Evolutionary conservation across 192 early-diverging fungal genomes (phyloP).

Genomic region (Coemansia sp.): DNA sequence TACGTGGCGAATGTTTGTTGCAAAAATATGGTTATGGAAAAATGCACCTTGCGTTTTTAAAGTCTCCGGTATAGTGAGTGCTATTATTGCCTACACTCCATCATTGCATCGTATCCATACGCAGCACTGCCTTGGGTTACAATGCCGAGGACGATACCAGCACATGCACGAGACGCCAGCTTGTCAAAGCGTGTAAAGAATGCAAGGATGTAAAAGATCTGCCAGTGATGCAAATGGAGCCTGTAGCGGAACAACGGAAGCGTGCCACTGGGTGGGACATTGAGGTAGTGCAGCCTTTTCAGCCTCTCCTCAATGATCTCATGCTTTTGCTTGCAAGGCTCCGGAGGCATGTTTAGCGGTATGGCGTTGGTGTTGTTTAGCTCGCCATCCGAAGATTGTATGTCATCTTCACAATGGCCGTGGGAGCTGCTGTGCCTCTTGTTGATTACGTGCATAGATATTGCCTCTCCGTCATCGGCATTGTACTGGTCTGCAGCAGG

Average conservation of each 20-base stretch:
- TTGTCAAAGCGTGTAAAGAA: conserved; percentile 78
- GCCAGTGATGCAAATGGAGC: conserved; percentile 83
- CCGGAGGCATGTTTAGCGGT: conserved; percentile 26
- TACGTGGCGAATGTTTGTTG: too few relatives aligned
- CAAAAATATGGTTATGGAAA: neutral
- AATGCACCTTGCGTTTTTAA: too few relatives aligned
- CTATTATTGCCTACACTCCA: conserved; percentile 31
- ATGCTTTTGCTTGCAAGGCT: conserved; percentile 13
- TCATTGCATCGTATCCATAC: conserved; percentile 59
- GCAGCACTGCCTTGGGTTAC: conserved; percentile 71
- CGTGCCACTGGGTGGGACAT: conserved; percentile 14
- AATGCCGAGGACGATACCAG: conserved; percentile 70
- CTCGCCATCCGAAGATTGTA: neutral
- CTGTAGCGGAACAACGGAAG: conserved; percentile 26
- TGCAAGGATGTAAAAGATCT: conserved; percentile 76
- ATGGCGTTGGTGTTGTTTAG: neutral
- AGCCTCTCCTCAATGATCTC: conserved; percentile 23
- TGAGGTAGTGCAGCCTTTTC: conserved; percentile 29
- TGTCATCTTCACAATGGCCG: neutral
- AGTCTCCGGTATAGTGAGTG: too few relatives aligned
- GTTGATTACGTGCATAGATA: neutral
- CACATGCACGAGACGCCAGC: conserved; percentile 66
- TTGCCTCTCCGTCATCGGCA: neutral
- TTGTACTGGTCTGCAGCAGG: neutral
- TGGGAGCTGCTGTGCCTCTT: neutral